Base-by-base conservation (phyloP, 495 filamentous ascomycete genomes). In the Aspergillus biplanus region DNA sequence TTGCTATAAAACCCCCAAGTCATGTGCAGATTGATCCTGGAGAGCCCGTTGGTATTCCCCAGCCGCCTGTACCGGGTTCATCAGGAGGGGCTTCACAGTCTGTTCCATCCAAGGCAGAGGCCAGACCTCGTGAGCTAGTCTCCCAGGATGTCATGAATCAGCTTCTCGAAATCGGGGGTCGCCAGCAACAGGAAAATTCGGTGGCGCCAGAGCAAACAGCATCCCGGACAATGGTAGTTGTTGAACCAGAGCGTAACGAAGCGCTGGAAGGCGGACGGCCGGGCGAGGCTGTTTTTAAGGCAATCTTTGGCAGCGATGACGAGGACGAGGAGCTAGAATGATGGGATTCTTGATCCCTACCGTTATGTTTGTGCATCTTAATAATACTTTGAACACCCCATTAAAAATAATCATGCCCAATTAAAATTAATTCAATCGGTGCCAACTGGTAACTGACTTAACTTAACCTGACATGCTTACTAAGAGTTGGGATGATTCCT, bases 221-320 rank as follows among this genome's bases (percentile, higher is more conserved):
- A 48, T 56, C 55, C 34, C 64, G 54, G 18, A 56, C 61, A 56
- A 69, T 71, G 12, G 75, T 80, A 50, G 72, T 75, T 4, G 76
- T 97, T 44, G 88, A 97, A 77, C 83, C 89, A 0, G 90, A 92
- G 61, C 84, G 80, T 58, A 99, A 97, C 71, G 91, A 95, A 62
- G 94, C 95, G 13, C 69, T 99, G 33, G 93, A 96, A 67, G 90
- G 84, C 0, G 83, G 89, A 66, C 87, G 87, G 59, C 91, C 93
- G 5, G 89, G 89, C 3, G 94, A 97, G 52, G 92, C 89, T n/a
- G 88, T 97, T 4, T 96, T 99, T 69, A 91, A 88, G 72, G 92
- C 92, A 21, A 92, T 99, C 15, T 99, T 99, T 81, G 95, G 94
- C 8, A 92, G 90, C 74, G 87, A 89, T 71, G 90, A 89, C 59